Base-by-base conservation (phyloP, 768 basidiomycete species). In the Mycena capillaripes region DNA sequence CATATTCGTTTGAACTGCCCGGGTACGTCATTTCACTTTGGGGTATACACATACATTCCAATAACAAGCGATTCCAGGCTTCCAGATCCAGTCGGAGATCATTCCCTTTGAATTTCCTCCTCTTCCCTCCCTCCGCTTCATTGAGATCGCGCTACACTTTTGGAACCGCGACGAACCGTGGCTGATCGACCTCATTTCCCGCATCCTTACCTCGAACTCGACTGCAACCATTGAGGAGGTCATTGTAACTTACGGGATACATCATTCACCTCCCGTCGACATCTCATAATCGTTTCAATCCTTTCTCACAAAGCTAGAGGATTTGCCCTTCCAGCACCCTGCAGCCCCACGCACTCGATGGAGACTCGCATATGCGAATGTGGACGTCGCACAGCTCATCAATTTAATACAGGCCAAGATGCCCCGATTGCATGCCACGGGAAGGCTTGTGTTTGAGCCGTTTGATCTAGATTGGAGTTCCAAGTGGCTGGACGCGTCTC, bases 351-450 rank as follows among this genome's bases (percentile, higher is more conserved):
- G 42, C 25, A 42, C 44, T 60, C 58, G 58, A 42, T 60, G 58
- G 58, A 60, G 58, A 60, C 58, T 60, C 25, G 58, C 38, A 27
- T 60, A 60, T 25, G 58, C 58, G 58, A 17, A 60, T 60, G 58
- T 60, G 40, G 38, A 60, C 58, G 23, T 60, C 58, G 58, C 58
- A 23, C 58, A 29, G 38, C 58, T 60, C 29, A 25, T 60, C 38
- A 44, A 27, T 44, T 42, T 42, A 44, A 60, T 60, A 60, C 3
- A 60, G 58, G 40, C 29, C 23, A 60, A 60, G 58, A 60, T 60
- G 58, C 38, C 58, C 25, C 58, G 58, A 29, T 44, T 60, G 40
- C 58, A 44, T 60, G 58, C 58, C 58, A 9, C 58, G 27, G 58
- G 58, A 60, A 60, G 25, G 25, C 58, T 60, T 44, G 38, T 60